A percentile compares a stretch with the other conserved stretches of the same genome.
phyloP scores from a whole-genome alignment of 371 early-diverging fungal species.

The Conidiobolus coronatus region DNA sequence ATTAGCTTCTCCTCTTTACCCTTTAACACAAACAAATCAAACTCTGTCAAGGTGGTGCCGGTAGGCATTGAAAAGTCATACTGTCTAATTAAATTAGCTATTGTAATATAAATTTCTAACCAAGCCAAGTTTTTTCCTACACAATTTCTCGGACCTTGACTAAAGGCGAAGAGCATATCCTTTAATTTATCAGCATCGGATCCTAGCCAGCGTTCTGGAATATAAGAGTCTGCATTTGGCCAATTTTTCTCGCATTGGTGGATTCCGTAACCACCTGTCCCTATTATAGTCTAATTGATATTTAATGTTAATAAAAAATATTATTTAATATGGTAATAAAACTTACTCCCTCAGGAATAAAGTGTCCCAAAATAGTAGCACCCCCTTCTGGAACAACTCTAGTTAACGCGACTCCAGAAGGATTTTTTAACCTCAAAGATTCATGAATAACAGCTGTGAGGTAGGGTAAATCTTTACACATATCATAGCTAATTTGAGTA shows the following conservation, averaged over 20 bases:
- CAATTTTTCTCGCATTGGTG: not conserved
- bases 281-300: not conserved
- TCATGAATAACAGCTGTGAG: conserved; percentile 1
- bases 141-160: not conserved
- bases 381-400: conserved; percentile 11
- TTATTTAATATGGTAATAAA: not conserved
- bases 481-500: not conserved
- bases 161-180: not conserved
- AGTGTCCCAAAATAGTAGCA: conserved; percentile 7
- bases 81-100: not conserved
- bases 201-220: conserved; percentile 1
- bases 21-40: too few species aligned
- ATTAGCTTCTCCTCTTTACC: too few species aligned
- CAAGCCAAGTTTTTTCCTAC: conserved; percentile 1
- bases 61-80: not conserved
- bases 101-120: not conserved
- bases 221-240: not conserved
- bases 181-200: not conserved
- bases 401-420: conserved; percentile 4
- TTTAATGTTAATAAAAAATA: not conserved
- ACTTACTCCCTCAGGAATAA: conserved; percentile 5
- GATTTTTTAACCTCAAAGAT: not conserved
- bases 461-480: not conserved
- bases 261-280: not conserved
- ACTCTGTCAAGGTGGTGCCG: too few species aligned